Conservation (phyloP, 768 basidiomycete genomes). For the Lepiota venenata region DNA sequence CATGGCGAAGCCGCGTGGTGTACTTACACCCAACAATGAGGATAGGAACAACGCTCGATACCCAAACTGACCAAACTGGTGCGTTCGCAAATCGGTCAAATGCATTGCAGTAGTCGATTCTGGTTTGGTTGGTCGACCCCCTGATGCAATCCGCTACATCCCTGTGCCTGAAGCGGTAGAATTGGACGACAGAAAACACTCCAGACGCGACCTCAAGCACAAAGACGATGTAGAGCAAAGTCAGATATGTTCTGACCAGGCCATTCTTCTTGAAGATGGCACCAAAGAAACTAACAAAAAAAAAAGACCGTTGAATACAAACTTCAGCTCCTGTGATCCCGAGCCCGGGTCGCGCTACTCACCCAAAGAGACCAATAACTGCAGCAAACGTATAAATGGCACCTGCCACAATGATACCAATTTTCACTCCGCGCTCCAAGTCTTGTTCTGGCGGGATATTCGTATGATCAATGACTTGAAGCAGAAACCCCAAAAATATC, state of each 20-base stretch:
- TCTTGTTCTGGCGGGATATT: conserved; percentile 18
- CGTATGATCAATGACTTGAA: neutral
- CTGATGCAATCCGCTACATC: conserved; percentile 26
- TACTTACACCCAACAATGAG: conserved; percentile 37
- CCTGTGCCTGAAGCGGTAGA: conserved; percentile 25
- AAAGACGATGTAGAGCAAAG: conserved; percentile 27
- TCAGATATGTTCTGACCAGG: conserved; percentile 29
- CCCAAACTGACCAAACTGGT: conserved; percentile 27
- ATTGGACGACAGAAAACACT: conserved; percentile 29
- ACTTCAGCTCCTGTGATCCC: neutral
- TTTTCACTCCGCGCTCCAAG: conserved; percentile 24
- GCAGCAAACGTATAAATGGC: conserved; percentile 29
- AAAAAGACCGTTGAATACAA: neutral
- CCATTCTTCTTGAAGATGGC: conserved; percentile 34
- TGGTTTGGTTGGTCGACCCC: conserved; percentile 19
- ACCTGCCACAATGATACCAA: conserved; percentile 27
- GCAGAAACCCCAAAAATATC: neutral
- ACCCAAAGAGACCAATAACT: conserved; percentile 33
- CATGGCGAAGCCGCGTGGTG: neutral
- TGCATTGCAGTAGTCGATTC: conserved; percentile 27
- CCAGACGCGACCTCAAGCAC: conserved; percentile 27
- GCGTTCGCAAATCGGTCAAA: conserved; percentile 21
- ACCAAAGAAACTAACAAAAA: conserved; percentile 31
- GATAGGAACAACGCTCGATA: conserved; percentile 31
- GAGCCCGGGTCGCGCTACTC: conserved; percentile 7